Percentiles rank a stretch among this genome's conserved stretches.
These are phyloP conservation scores for Stephanocyclus meneghinianus DNA, from an alignment of 352 stramenopile genomes.

Conservation along the genomic window DNA sequence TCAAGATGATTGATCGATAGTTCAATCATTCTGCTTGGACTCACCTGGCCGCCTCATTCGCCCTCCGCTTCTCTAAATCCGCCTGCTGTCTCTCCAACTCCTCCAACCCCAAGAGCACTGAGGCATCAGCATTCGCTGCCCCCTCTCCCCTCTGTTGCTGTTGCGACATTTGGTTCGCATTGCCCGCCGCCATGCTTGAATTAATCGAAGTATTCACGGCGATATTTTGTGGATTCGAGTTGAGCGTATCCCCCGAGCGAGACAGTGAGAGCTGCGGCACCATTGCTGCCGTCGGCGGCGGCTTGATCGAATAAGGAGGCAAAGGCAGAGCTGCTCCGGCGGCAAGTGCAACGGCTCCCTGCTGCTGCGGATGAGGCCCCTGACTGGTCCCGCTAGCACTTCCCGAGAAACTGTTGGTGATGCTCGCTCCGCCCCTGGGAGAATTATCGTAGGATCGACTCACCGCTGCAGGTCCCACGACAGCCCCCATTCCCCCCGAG, in stretches of 20 bases:
- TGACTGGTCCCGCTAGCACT: not conserved
- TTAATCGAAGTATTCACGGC: not conserved
- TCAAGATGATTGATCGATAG: not conserved
- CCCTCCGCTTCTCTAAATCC: conserved; percentile 40
- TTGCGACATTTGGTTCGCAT: not conserved
- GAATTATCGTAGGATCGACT: not conserved
- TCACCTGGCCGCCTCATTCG: not conserved
- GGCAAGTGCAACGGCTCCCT: not conserved
- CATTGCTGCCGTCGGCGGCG: not conserved
- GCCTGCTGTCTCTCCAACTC: conserved; percentile 59
- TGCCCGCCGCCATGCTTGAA: not conserved
- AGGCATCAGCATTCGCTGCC: conserved; percentile 3
- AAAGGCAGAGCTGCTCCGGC: not conserved
- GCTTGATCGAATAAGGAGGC: not conserved
- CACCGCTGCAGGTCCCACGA: not conserved
- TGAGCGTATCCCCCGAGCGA: not conserved
- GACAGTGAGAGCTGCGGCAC: not conserved
- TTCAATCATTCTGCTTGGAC: not conserved
- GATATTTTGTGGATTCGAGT: not conserved
- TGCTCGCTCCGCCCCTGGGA: not conserved
- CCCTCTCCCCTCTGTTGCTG: not conserved
- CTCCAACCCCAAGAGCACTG: conserved; percentile 49
- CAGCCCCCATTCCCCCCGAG: not conserved
- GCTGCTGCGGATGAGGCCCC: not conserved
- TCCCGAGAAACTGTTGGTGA: conserved; percentile 4